Conservation (phyloP, 1,139 yeast genomes). For the Pichia sp. region DNA sequence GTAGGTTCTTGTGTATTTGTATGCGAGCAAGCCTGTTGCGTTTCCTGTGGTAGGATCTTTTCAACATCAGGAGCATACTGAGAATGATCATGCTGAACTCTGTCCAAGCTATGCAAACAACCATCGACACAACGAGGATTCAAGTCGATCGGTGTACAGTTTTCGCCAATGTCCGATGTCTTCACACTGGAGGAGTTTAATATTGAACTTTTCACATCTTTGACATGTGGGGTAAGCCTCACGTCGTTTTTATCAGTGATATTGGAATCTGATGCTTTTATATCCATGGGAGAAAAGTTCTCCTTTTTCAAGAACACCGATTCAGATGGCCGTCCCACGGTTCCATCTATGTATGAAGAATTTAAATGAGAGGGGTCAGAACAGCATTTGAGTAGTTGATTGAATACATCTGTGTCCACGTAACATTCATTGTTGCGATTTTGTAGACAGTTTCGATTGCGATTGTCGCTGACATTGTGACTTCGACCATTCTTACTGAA, state of each 20-base stretch:
- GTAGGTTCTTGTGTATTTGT: not conserved
- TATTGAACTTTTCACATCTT: conserved; percentile 1
- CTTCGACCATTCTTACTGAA: too few species aligned
- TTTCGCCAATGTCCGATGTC: not conserved
- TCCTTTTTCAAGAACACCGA: too few species aligned
- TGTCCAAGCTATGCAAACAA: too few species aligned
- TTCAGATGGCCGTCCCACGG: too few species aligned
- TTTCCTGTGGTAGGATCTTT: too few species aligned
- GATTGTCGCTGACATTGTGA: too few species aligned
- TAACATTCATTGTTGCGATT: conserved; percentile 8
- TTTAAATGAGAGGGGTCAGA: conserved; percentile 23
- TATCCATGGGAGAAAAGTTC: too few species aligned
- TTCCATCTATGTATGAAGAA: too few species aligned
- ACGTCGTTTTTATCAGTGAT: not conserved
- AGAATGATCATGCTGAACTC: not conserved
- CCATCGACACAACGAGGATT: not conserved
- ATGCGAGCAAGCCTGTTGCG: too few species aligned
- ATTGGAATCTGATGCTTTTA: not conserved
- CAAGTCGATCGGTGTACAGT: not conserved
- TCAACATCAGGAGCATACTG: not conserved
- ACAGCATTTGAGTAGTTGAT: conserved; percentile 23
- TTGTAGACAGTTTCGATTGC: too few species aligned
- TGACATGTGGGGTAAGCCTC: too few species aligned
- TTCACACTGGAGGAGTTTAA: not conserved
- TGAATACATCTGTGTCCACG: conserved; percentile 15